Evolutionary conservation across 1,284 basidiomycete species (phyloP).

Genomic region (Ustilago crameri): DNA sequence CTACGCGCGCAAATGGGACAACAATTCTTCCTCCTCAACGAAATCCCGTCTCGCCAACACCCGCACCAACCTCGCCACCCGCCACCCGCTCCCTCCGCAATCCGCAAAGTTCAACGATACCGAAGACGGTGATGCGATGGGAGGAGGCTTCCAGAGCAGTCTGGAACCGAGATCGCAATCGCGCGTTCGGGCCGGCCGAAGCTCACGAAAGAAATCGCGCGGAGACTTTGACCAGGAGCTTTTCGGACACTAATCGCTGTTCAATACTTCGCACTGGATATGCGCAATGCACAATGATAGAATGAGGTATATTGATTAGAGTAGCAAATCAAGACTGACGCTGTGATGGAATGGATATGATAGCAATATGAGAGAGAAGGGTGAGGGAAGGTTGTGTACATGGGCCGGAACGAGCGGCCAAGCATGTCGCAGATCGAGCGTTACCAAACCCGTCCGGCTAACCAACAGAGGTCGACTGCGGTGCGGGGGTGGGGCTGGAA

Average conservation of each 20-base stretch:
- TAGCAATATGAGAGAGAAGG: neutral
- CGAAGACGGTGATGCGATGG: too few relatives aligned
- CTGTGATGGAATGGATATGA: too few relatives aligned
- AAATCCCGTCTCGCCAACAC: neutral
- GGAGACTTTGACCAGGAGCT: conserved; percentile 38
- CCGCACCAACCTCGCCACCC: conserved; percentile 12
- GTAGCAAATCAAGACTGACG: too few relatives aligned
- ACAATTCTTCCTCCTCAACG: neutral
- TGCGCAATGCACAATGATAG: neutral
- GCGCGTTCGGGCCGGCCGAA: too few relatives aligned
- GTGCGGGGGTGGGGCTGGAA: conserved; percentile 7
- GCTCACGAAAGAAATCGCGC: conserved; percentile 27
- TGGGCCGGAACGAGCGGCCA: conserved; percentile 38
- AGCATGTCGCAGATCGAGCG: neutral
- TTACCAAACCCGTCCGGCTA: too few relatives aligned
- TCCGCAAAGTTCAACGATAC: too few relatives aligned
- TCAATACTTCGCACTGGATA: neutral
- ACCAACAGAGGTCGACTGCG: conserved; percentile 10
- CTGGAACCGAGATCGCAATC: conserved; percentile 2
- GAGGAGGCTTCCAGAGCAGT: conserved; percentile 25
- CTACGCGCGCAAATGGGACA: conserved; percentile 35
- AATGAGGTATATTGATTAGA: neutral
- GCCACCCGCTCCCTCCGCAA: too few relatives aligned
- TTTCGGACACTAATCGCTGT: conserved; percentile 15
- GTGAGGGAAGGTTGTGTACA: conserved; percentile 2